These are phyloP conservation scores for Trametes villosa DNA, from an alignment of 768 basidiomycete species.

Conservation along the genomic window DNA sequence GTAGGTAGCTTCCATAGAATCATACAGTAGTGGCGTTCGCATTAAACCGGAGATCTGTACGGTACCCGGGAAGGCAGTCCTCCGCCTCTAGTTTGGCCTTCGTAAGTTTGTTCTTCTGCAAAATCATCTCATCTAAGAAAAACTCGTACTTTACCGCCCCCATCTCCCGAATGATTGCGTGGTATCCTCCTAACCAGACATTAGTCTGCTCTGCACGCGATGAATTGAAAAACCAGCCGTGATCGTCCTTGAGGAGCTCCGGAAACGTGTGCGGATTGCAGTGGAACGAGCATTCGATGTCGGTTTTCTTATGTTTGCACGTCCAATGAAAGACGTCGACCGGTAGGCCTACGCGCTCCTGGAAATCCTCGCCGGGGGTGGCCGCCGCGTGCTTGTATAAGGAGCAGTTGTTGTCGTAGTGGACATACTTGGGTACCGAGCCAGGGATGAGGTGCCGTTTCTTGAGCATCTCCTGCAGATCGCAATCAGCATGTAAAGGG, in stretches of 20 bases:
- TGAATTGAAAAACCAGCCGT: constrained; percentile 39
- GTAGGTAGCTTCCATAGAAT: too few relatives aligned
- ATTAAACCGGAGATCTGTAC: not conserved
- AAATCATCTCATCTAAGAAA: not conserved
- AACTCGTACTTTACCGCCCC: not conserved
- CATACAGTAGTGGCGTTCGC: too few relatives aligned
- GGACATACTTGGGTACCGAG: not conserved
- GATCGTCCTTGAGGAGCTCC: constrained; percentile 23
- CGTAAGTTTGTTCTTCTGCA: not conserved
- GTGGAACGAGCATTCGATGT: constrained; percentile 33
- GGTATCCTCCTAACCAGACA: constrained; percentile 39
- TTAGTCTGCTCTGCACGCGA: constrained; percentile 41
- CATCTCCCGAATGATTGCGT: constrained; percentile 38
- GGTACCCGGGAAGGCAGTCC: not conserved
- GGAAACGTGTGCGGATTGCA: constrained; percentile 36
- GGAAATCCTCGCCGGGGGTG: constrained; percentile 21
- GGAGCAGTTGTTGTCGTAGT: not conserved
- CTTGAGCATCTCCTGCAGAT: not conserved
- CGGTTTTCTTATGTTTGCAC: constrained; percentile 38
- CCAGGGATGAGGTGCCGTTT: not conserved
- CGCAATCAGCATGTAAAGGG: too few relatives aligned
- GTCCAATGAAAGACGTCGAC: constrained; percentile 46
- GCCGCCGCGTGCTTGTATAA: constrained; percentile 34
- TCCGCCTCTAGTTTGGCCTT: not conserved
- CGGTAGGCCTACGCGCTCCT: constrained; percentile 29